Evolutionary conservation across 331 rosid genomes (phyloP).

Genomic region (Phaseolus coccineus): DNA sequence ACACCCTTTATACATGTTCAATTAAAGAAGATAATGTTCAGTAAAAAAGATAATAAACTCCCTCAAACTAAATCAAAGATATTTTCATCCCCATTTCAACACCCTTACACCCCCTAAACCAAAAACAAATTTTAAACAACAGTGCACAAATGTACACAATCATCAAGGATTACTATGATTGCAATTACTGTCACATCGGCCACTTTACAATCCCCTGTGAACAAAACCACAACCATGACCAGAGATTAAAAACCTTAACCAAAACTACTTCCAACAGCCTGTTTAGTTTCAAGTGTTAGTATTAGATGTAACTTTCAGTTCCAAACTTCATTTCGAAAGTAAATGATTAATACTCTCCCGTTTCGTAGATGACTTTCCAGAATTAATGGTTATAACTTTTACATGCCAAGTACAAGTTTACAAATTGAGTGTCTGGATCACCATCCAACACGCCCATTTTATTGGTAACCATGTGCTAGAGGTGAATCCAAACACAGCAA

Average conservation of each 20-base stretch:
- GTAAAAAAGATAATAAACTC: neutral
- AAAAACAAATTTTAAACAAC: neutral
- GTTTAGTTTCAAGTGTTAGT: neutral
- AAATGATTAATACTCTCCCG: too few relatives aligned
- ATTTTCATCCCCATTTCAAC: neutral
- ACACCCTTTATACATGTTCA: neutral
- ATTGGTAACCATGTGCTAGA: too few relatives aligned
- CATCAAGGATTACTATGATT: neutral
- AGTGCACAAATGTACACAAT: neutral
- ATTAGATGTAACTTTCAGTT: neutral
- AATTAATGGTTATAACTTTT: too few relatives aligned
- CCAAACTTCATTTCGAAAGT: too few relatives aligned
- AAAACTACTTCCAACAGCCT: neutral
- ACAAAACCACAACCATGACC: neutral
- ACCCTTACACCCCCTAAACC: neutral
- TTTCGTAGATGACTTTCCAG: too few relatives aligned
- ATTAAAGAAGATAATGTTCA: neutral
- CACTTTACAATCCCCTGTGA: too few relatives aligned
- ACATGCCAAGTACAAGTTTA: too few relatives aligned
- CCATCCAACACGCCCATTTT: too few relatives aligned
- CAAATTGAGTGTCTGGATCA: too few relatives aligned
- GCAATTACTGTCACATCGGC: neutral
- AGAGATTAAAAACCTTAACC: neutral
- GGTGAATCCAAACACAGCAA: too few relatives aligned
- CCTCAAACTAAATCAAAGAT: neutral